A percentile compares a stretch with the other conserved stretches of the same genome.
phyloP scores from a whole-genome alignment of 495 filamentous ascomycete genomes.

The Podospora pseudopauciseta region DNA sequence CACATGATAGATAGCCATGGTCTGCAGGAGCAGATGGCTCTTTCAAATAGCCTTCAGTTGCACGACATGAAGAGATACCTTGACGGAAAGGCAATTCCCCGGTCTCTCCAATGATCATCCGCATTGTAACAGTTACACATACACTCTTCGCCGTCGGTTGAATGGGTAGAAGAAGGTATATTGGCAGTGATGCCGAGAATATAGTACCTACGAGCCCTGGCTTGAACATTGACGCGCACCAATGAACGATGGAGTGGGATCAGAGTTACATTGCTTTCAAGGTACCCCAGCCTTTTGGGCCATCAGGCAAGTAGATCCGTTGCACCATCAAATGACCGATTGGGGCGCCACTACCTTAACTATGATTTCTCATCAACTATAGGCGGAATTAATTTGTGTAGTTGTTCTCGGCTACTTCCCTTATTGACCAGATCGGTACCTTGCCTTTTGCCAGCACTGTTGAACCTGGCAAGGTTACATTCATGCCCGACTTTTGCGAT shows the following conservation, averaged over 20 bases:
- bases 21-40: no score
- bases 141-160: no score
- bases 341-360: not conserved
- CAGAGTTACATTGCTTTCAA: slow-evolving; percentile 8
- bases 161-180: no score
- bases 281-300: not conserved
- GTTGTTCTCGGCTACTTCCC: not conserved
- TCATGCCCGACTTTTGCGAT: no score
- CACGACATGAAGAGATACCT: no score
- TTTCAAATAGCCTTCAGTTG: no score
- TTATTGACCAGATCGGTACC: not conserved
- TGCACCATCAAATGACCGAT: not conserved
- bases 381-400: not conserved
- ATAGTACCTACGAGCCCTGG: no score
- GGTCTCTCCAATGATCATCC: no score
- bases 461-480: not conserved
- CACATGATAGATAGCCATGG: no score
- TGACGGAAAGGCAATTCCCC: no score
- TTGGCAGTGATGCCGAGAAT: no score
- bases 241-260: not conserved
- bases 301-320: not conserved
- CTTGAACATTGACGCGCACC: slow-evolving; percentile 10
- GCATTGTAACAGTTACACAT: no score
- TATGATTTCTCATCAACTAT: not conserved
- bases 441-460: not conserved